Base-by-base conservation (phyloP, 1,139 yeast genomes). In the Kodamaea derodonti region DNA sequence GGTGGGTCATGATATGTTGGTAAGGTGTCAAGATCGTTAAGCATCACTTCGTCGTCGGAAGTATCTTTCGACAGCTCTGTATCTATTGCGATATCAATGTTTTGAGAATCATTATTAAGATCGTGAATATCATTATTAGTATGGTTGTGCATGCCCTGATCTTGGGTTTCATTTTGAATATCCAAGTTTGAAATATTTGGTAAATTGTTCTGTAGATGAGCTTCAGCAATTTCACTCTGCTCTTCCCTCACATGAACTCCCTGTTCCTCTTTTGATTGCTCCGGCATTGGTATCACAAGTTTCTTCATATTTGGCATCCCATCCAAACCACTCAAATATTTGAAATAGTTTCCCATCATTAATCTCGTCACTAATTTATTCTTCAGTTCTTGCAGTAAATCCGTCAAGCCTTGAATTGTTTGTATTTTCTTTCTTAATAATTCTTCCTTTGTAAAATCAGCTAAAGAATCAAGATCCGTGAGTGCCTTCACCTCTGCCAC, bases 291-390 rank as follows among this genome's bases (percentile, higher is more conserved):
- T 39, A 58, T 43, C 20, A 37, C 41, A 23, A 51, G 55, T 15
- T 43, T 41, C 29, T 41, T 49, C 37, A 52, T 43, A 4, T 38
- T 9, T 47, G 49, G 17, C 44, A 36, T 22, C 40, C 4, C n/a
- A 9, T 14, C 14, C 25, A 20, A 20, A 20, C 17, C 18, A 23
- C 20, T 20, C 3, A 69, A 58, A 41, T 68, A 70, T 42, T 72
- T 72, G 45, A 73, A 69, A 50, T 77, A 80, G 39, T 78, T 78
- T 7, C 84, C 84, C 70, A 86, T 82, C 95, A 86, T 85, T 34
- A 86, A 61, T 41, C 75, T 66, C 31, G 90, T 94, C 23, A 85
- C 82, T 43, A 78, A 52, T 54, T 72, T 65, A 42, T 80, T 76
- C 51, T 84, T 80, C 49, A 74, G 75, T 32, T 65, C 52, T 42